Conservation (phyloP, 805 yeast genomes). For the Kodamaea nitidulidarum region DNA sequence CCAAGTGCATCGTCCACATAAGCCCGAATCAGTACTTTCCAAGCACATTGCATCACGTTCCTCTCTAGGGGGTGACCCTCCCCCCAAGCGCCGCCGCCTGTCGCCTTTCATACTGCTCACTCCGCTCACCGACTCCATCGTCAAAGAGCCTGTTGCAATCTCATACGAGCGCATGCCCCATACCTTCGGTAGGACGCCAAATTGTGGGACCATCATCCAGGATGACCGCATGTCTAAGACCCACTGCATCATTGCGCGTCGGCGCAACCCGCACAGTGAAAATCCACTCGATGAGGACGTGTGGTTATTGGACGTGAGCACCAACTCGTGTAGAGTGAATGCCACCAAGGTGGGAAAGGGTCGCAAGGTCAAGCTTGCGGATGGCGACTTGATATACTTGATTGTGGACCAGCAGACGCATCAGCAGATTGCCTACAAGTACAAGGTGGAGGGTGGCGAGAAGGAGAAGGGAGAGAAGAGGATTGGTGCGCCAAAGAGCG, state of each 20-base stretch:
- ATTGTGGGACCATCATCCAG: constrained; percentile 55
- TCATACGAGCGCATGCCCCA: constrained; percentile 65
- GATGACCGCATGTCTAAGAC: constrained; percentile 80
- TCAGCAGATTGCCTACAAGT: constrained; percentile 49
- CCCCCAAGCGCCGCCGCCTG: constrained; percentile 6
- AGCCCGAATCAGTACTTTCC: no score
- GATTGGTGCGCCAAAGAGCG: not conserved
- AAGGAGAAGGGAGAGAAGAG: no score
- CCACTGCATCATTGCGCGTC: constrained; percentile 66
- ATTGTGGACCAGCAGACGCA: constrained; percentile 56
- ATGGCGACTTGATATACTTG: constrained; percentile 64
- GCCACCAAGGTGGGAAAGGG: constrained; percentile 56
- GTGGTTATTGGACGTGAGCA: constrained; percentile 76
- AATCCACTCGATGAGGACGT: constrained; percentile 62
- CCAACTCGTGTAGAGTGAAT: constrained; percentile 76
- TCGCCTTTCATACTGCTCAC: constrained; percentile 52
- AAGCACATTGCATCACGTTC: constrained; percentile 4
- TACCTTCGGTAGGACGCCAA: constrained; percentile 69
- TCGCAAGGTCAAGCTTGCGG: constrained; percentile 53
- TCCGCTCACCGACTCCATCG: constrained; percentile 33
- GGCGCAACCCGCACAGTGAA: no score
- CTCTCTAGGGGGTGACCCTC: constrained; percentile 3
- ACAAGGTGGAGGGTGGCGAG: constrained; percentile 2
- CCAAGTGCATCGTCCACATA: no score
- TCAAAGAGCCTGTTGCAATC: constrained; percentile 49